Conservation (phyloP, 2,329 filamentous ascomycete species). For the Alternaria dauci region DNA sequence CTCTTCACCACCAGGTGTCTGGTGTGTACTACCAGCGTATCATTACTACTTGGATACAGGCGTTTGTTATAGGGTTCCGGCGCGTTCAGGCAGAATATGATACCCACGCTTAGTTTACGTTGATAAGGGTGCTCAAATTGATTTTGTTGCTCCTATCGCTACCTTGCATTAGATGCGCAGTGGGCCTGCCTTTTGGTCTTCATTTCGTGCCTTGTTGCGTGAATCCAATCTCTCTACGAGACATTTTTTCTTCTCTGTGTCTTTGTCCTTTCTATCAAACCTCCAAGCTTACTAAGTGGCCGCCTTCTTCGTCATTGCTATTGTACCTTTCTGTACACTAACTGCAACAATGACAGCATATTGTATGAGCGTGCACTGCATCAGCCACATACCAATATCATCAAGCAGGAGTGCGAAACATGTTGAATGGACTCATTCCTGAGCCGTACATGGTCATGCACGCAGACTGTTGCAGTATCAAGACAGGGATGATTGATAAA, state of each 20-base stretch:
- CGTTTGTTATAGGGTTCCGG: not conserved
- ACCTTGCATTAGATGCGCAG: not conserved
- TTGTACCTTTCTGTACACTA: not conserved
- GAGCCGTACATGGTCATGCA: not conserved
- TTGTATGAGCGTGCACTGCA: not conserved
- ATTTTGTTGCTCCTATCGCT: not conserved
- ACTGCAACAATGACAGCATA: not conserved
- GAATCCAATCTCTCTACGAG: no score
- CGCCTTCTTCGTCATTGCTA: no score
- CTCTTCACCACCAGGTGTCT: not conserved
- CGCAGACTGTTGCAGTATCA: no score
- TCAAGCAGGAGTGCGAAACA: not conserved
- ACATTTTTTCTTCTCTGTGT: no score
- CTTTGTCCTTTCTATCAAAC: no score
- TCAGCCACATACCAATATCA: not conserved
- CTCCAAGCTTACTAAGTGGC: no score
- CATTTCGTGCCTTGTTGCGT: no score
- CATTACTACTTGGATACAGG: not conserved
- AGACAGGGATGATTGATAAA: not conserved
- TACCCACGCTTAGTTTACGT: constrained; percentile 1
- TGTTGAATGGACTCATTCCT: not conserved
- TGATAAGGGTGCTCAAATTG: not conserved
- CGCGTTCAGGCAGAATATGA: not conserved
- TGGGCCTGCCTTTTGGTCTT: no score
- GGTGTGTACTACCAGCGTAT: not conserved